Conservation (phyloP, 331 rosid species). For the Stylosanthes scabra region DNA sequence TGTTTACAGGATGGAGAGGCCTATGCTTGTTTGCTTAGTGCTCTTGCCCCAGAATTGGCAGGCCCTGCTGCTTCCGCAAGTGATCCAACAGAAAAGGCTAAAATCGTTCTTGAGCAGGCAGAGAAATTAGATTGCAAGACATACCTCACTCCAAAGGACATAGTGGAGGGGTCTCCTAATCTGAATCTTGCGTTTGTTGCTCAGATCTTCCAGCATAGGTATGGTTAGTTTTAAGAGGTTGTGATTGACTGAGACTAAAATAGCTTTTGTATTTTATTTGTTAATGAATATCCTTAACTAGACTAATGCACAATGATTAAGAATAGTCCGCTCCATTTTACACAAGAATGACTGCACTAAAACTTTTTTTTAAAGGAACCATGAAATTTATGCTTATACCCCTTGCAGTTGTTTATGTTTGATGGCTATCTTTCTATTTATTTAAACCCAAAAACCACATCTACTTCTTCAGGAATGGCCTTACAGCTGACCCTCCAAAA, state of each 20-base stretch:
- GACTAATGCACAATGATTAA: not conserved
- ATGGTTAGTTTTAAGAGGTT: constrained; percentile 40
- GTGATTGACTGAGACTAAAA: not conserved
- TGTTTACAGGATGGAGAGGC: constrained; percentile 94
- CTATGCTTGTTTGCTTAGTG: constrained; percentile 89
- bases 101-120: constrained; percentile 91
- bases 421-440: constrained; percentile 7
- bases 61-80: constrained; percentile 61
- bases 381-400: no score
- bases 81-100: constrained; percentile 93
- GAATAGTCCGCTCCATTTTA: no score
- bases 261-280: constrained; percentile 1
- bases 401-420: no score
- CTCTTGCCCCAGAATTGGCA: constrained; percentile 95
- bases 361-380: no score
- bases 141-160: constrained; percentile 93
- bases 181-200: constrained; percentile 99
- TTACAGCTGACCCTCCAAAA: constrained; percentile 70
- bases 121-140: constrained; percentile 93
- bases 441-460: constrained; percentile 16
- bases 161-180: constrained; percentile 95
- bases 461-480: constrained; percentile 80
- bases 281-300: constrained; percentile 29
- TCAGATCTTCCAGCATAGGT: constrained; percentile 98
- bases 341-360: no score